Evolutionary conservation across 805 yeast genomes (phyloP), one percentile per base, ranked within the genome.

Genomic region (Cyberlindnera maritima): DNA sequence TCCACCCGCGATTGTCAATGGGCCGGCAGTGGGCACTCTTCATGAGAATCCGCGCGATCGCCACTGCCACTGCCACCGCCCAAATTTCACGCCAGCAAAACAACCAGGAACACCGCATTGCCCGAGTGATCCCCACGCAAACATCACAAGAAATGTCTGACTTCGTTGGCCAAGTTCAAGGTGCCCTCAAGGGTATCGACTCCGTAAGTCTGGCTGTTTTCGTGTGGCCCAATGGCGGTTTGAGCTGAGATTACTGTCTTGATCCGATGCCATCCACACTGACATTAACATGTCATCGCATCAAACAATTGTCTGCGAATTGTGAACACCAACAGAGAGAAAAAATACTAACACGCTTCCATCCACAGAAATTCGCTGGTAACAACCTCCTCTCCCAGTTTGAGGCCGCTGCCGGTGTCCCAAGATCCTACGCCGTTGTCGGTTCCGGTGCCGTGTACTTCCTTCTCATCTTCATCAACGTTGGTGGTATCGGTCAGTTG

Each of bases 401-500:
- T 33, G 65, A 61, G 48, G 13, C 42, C 10, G 47, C 55, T 18
- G 48, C 65, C 31, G 56, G 75, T 41, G 57, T 79, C 29, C 97
- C 98, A 65, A 85, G 91, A 76, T 84, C 96, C 3, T 94, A 92
- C 63, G 85, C 88, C 34, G 85, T 83, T 18, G 67, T 85, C 46
- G 92, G 83, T 21, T 74, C 76, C 23, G 83, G 72, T 31, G 82
- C 67, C 5, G 61, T 80, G 40, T 94, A 94, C 72, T 74, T 91
- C 55, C 69, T 91, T 36, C 66, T 92, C 59, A 81, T 91, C 49
- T 89, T 92, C 70, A 72, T 91, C 61, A 95, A 94, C 71, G 72
- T 91, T 58, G 98, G 96, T 53, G 98, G 97, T 25, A 74, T 94
- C 60, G 99, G 99, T 52, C 96, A 91, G 72, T 80, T 94, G 61